Evolutionary conservation across 352 stramenopile species (phyloP).

Genomic region (Plasmopara halstedii): DNA sequence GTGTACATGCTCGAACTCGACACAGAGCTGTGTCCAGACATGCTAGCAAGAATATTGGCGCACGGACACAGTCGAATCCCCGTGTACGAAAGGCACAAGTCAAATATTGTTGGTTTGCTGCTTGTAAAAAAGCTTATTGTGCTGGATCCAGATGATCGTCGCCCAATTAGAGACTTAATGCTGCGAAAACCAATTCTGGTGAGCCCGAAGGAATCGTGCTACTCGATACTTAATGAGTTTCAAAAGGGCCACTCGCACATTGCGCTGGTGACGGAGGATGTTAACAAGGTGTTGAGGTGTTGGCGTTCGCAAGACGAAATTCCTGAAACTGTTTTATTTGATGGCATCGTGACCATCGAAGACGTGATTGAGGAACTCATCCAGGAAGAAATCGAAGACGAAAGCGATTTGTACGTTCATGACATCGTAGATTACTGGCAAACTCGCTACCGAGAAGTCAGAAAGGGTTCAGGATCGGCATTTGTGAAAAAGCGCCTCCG

Average conservation of each 20-base stretch:
- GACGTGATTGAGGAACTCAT: slow-evolving; percentile 90
- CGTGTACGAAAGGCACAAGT: slow-evolving; percentile 74
- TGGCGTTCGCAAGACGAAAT: slow-evolving; percentile 42
- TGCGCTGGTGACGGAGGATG: slow-evolving; percentile 64
- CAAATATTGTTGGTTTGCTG: slow-evolving; percentile 78
- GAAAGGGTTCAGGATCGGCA: slow-evolving; percentile 24
- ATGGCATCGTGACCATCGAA: slow-evolving; percentile 90
- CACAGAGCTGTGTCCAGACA: slow-evolving; percentile 60
- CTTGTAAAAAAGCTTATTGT: slow-evolving; percentile 89
- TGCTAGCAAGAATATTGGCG: slow-evolving; percentile 76
- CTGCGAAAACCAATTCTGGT: slow-evolving; percentile 80
- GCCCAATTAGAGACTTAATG: slow-evolving; percentile 51
- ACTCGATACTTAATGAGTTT: slow-evolving; percentile 89
- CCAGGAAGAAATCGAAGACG: slow-evolving; percentile 89
- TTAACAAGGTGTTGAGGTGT: slow-evolving; percentile 39
- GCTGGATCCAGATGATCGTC: slow-evolving; percentile 70
- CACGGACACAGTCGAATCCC: slow-evolving; percentile 87
- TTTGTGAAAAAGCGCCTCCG: slow-evolving; percentile 38
- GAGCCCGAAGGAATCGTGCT: slow-evolving; percentile 70
- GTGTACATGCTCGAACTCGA: slow-evolving; percentile 86
- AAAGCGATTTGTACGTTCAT: slow-evolving; percentile 73
- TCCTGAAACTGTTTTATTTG: slow-evolving; percentile 46
- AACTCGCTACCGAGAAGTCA: slow-evolving; percentile 16
- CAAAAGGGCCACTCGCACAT: slow-evolving; percentile 85
- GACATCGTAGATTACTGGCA: slow-evolving; percentile 61